Conservation (phyloP, 2,329 filamentous ascomycete genomes). For the Sclerotinia spermophila region DNA sequence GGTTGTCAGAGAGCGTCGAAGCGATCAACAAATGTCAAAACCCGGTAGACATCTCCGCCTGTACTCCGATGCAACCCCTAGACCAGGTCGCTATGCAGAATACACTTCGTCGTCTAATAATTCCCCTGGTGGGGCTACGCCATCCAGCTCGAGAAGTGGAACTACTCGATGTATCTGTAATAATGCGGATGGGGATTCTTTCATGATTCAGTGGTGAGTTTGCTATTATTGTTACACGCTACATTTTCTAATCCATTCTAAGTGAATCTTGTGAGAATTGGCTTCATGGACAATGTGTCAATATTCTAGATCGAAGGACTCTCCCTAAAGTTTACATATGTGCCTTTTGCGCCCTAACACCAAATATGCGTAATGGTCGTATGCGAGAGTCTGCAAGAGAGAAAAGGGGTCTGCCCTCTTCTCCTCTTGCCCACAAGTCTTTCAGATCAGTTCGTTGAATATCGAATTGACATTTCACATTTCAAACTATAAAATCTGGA, state of each 20-base stretch:
- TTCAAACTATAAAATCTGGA: background rate
- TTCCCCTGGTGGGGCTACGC: constrained; percentile 47
- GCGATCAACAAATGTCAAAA: constrained; percentile 26
- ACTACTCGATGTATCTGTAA: constrained; percentile 55
- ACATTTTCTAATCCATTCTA: constrained; percentile 23
- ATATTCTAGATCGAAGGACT: constrained; percentile 49
- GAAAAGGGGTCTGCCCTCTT: constrained; percentile 33
- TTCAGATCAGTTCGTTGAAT: constrained; percentile 43
- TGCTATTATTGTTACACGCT: background rate
- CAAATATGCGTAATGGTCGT: constrained; percentile 50
- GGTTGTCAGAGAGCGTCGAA: constrained; percentile 40
- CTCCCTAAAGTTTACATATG: constrained; percentile 61
- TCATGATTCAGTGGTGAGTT: constrained; percentile 62
- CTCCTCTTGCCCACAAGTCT: constrained; percentile 44
- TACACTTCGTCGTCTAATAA: constrained; percentile 45
- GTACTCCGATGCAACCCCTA: constrained; percentile 24
- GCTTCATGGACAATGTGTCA: constrained; percentile 61
- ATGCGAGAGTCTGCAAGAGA: constrained; percentile 40
- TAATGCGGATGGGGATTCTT: constrained; percentile 44
- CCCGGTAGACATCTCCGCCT: constrained; percentile 29
- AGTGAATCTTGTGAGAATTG: constrained; percentile 60
- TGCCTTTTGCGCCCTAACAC: constrained; percentile 59
- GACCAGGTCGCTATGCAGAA: constrained; percentile 26
- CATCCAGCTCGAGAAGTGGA: constrained; percentile 39
- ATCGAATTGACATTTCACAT: background rate